These are phyloP conservation scores for Tolypocladium tropicale DNA, from an alignment of 2,329 filamentous ascomycete genomes.

Conservation along the genomic window DNA sequence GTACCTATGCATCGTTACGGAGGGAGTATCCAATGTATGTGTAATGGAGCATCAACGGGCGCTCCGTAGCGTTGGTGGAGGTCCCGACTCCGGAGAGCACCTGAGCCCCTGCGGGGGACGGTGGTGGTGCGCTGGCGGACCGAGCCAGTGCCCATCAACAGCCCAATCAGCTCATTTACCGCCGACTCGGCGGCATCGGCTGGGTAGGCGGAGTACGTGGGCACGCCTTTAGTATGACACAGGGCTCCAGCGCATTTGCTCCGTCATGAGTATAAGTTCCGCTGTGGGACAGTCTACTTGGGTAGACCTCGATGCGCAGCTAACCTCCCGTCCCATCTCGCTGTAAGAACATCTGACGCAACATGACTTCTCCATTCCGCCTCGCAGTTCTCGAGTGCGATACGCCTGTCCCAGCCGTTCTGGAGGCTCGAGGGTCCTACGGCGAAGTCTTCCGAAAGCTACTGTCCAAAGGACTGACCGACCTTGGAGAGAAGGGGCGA, in stretches of 20 bases:
- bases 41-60: not conserved
- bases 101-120: not conserved
- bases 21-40: not conserved
- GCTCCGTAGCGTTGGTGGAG: not conserved
- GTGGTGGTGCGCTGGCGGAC: not conserved
- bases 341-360: not conserved
- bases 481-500: conserved; percentile 7
- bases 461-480: conserved; percentile 13
- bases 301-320: not conserved
- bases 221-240: not conserved
- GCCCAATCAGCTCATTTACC: not conserved
- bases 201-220: not conserved
- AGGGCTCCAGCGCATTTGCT: too few species aligned
- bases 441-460: conserved; percentile 20
- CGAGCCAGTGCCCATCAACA: not conserved
- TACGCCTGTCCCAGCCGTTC: conserved; percentile 16
- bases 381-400: conserved; percentile 22
- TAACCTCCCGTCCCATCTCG: not conserved
- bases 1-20: too few species aligned
- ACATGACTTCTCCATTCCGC: not conserved
- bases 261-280: not conserved
- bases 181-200: not conserved
- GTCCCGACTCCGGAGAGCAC: not conserved
- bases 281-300: not conserved
- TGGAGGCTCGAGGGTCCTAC: conserved; percentile 16